A percentile compares a stretch with the other conserved stretches of the same genome.
phyloP scores from a whole-genome alignment of 2,329 filamentous ascomycete species.

The Diaporthe australafricana region DNA sequence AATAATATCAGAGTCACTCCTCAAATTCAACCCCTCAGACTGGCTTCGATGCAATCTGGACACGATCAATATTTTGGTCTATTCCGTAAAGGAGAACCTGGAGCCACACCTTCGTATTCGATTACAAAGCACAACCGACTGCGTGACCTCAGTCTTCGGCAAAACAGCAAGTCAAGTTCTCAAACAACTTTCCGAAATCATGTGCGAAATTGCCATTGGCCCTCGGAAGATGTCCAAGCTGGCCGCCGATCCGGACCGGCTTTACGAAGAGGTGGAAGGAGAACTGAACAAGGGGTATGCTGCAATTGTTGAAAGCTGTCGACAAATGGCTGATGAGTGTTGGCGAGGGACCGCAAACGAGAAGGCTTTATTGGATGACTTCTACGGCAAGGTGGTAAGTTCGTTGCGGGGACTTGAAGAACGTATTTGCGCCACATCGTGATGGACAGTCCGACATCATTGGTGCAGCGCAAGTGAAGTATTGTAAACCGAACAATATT shows the following conservation, averaged over 20 bases:
- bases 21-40: not conserved
- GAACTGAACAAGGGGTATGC: not conserved
- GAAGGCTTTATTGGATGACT: not conserved
- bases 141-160: not conserved
- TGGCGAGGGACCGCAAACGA: too few relatives aligned
- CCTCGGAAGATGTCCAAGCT: not conserved
- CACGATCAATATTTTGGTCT: not conserved
- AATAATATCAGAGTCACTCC: not conserved
- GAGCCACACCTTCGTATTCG: not conserved
- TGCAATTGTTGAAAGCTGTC: not conserved
- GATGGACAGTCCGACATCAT: too few relatives aligned
- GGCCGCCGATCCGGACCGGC: not conserved
- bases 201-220: not conserved
- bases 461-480: too few relatives aligned
- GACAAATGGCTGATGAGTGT: not conserved
- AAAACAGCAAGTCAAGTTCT: not conserved
- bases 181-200: not conserved
- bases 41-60: not conserved
- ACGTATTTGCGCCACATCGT: too few relatives aligned
- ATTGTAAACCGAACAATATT: too few relatives aligned
- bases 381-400: not conserved
- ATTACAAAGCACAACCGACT: not conserved
- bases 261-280: not conserved
- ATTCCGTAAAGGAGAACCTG: not conserved
- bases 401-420: not conserved